These are phyloP conservation scores for Lathyrus aphaca DNA, from an alignment of 306 rosid species.

Conservation along the genomic window DNA sequence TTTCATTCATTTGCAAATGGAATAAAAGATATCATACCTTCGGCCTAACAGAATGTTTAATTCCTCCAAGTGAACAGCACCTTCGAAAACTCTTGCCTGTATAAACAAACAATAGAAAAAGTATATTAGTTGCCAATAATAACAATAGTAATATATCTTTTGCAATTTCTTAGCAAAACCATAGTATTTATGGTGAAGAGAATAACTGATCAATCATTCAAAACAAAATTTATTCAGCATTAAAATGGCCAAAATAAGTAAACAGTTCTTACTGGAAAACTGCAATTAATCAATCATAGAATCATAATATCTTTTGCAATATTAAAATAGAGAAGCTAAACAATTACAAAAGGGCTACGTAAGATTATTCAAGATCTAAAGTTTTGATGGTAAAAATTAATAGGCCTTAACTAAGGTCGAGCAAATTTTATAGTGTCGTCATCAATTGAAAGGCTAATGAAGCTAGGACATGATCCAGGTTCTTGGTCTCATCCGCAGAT, in stretches of 20 bases:
- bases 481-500: neutral
- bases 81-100: constrained; percentile 66
- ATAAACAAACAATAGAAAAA: constrained; percentile 33
- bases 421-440: constrained; percentile 1
- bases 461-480: constrained; percentile 12
- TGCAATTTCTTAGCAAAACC: neutral
- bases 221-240: constrained; percentile 12
- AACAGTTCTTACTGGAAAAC: constrained; percentile 4
- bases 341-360: neutral
- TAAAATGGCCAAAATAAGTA: constrained; percentile 5
- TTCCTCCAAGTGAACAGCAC: constrained; percentile 77
- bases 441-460: neutral
- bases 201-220: constrained; percentile 3
- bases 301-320: neutral
- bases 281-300: neutral
- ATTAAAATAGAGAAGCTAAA: constrained; percentile 10
- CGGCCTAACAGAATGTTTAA: constrained; percentile 60
- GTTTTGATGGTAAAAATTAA: neutral
- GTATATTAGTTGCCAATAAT: constrained; percentile 6
- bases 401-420: too few relatives aligned
- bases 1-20: neutral
- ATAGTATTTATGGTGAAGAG: neutral
- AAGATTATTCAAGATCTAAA: neutral
- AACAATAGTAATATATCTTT: constrained; percentile 1
- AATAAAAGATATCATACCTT: constrained; percentile 49